These are phyloP conservation scores for Fomitiporia mediterranea DNA, from an alignment of 1,284 basidiomycete species.

Conservation along the genomic window DNA sequence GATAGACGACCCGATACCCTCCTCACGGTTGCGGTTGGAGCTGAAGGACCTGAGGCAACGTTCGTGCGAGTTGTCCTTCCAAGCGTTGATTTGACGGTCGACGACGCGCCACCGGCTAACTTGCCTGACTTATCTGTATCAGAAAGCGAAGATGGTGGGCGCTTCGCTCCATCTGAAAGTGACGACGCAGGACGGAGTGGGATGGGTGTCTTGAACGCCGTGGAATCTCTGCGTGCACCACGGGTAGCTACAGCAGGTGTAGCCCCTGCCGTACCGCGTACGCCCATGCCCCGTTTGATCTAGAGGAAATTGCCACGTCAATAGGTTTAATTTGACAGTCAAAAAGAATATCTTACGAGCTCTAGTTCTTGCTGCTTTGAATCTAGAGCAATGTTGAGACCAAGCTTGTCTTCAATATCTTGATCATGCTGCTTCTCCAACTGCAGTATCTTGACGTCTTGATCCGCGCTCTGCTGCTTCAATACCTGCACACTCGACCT, in stretches of 20 bases:
- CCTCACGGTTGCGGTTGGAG: slow-evolving; percentile 24
- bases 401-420: slow-evolving; percentile 72
- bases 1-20: slow-evolving; percentile 11
- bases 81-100: slow-evolving; percentile 29
- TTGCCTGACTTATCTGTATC: slow-evolving; percentile 41
- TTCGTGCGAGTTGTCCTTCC: slow-evolving; percentile 48
- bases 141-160: slow-evolving; percentile 47
- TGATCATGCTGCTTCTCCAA: slow-evolving; percentile 61
- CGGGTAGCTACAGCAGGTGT: slow-evolving; percentile 46
- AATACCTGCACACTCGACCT: slow-evolving; percentile 63
- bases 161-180: slow-evolving; percentile 49
- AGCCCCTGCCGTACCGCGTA: slow-evolving; percentile 55
- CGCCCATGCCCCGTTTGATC: slow-evolving; percentile 69
- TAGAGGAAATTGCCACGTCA: too few relatives aligned
- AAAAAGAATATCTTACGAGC: slow-evolving; percentile 62
- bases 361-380: slow-evolving; percentile 89
- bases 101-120: slow-evolving; percentile 27
- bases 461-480: slow-evolving; percentile 76
- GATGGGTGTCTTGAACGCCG: slow-evolving; percentile 39
- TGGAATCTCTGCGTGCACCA: slow-evolving; percentile 5
- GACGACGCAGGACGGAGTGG: slow-evolving; percentile 50
- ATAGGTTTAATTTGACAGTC: too few relatives aligned
- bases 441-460: slow-evolving; percentile 77
- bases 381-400: slow-evolving; percentile 81
- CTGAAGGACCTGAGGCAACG: slow-evolving; percentile 26